Percentiles rank a stretch among this genome's conserved stretches.
These are phyloP conservation scores for Penicillium flavigenum DNA, from an alignment of 495 filamentous ascomycete genomes.

Conservation along the genomic window DNA sequence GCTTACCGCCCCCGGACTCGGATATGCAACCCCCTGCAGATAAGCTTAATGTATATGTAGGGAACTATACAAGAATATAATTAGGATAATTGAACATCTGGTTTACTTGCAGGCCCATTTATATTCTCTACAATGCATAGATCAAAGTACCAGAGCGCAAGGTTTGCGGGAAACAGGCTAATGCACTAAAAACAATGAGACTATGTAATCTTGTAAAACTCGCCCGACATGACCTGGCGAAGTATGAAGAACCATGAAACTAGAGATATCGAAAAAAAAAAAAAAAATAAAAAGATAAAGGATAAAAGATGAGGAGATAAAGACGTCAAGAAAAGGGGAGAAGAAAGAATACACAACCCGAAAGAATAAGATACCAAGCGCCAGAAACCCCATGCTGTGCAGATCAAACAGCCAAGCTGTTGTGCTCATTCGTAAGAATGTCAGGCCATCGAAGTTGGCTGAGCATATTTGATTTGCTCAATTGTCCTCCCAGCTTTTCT, in stretches of 20 bases:
- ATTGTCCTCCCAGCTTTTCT: constrained; percentile 95
- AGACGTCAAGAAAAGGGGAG: constrained; percentile 6
- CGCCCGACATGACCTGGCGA: background rate
- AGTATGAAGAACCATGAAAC: background rate
- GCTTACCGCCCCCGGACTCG: constrained; percentile 20
- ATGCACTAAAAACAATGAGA: constrained; percentile 16
- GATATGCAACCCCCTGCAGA: constrained; percentile 9
- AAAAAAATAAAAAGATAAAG: background rate
- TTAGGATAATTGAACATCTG: background rate
- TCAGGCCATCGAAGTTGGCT: constrained; percentile 12
- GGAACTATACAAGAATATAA: constrained; percentile 1
- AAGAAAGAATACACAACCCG: constrained; percentile 9
- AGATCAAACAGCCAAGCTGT: constrained; percentile 33
- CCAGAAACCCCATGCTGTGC: constrained; percentile 50
- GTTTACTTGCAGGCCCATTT: background rate
- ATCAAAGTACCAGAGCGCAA: background rate
- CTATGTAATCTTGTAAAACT: background rate
- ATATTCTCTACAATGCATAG: background rate
- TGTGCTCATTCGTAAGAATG: constrained; percentile 12
- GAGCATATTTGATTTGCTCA: background rate
- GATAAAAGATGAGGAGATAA: constrained; percentile 7
- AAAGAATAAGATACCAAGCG: constrained; percentile 34
- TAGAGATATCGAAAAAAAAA: constrained; percentile 4
- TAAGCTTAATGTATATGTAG: constrained; percentile 8
- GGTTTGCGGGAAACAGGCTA: constrained; percentile 8